A percentile compares a stretch with the other conserved stretches of the same genome.
Conservation (phyloP, 2,329 filamentous ascomycete genomes). For the Ophiognomonia clavigignenti-juglandacearum region DNA sequence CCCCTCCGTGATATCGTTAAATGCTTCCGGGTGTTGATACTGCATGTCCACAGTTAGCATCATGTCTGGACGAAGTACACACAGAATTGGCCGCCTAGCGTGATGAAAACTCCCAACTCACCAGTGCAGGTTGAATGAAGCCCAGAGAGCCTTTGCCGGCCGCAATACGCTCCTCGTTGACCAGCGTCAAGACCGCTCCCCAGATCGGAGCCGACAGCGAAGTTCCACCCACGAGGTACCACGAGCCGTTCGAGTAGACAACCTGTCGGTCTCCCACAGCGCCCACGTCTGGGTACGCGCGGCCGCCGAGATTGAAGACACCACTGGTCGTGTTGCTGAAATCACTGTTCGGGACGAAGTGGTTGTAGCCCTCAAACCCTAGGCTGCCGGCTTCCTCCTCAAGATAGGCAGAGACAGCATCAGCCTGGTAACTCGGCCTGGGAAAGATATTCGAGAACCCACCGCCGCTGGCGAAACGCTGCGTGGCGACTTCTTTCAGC, state of each 20-base stretch:
- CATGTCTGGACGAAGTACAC: too few species aligned
- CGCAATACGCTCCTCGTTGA: conserved; percentile 45
- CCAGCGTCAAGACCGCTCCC: conserved; percentile 41
- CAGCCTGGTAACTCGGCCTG: conserved; percentile 24
- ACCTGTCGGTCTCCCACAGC: conserved; percentile 35
- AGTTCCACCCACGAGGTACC: conserved; percentile 41
- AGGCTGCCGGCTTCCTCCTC: conserved; percentile 20
- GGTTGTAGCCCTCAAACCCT: conserved; percentile 26
- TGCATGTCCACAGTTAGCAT: conserved; percentile 1
- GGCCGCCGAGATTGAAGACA: conserved; percentile 38
- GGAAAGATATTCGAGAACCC: conserved; percentile 31
- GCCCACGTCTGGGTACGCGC: conserved; percentile 45
- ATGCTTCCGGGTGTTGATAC: conserved; percentile 26
- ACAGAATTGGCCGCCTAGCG: too few species aligned
- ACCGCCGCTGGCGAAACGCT: conserved; percentile 25
- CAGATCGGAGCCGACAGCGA: conserved; percentile 45
- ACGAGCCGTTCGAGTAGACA: conserved; percentile 26
- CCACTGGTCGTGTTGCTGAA: conserved; percentile 27
- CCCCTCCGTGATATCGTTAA: conserved; percentile 25
- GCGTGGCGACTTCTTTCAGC: conserved; percentile 19
- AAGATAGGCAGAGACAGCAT: conserved; percentile 23
- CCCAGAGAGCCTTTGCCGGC: conserved; percentile 42
- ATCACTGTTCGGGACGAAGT: conserved; percentile 33
- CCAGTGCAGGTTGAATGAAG: conserved; percentile 47
- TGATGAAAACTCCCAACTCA: too few species aligned